Percentiles rank a stretch among this genome's conserved stretches.
These are phyloP conservation scores for Cordyceps javanica DNA, from an alignment of 2,329 filamentous ascomycete genomes.

Conservation along the genomic window DNA sequence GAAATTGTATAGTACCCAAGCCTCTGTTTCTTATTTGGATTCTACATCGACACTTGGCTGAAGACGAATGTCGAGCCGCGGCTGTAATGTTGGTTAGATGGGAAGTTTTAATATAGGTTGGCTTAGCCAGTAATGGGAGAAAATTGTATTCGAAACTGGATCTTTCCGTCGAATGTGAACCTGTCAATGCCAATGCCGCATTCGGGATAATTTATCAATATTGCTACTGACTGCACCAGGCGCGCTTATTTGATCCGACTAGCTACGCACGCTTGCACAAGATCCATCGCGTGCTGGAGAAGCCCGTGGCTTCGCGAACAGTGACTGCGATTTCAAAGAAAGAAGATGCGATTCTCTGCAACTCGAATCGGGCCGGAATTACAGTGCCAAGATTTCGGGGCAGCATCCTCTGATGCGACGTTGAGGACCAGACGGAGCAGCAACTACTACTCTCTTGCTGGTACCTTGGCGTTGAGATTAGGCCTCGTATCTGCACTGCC, in stretches of 20 bases:
- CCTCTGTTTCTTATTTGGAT: constrained; percentile 5
- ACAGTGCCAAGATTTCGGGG: not conserved
- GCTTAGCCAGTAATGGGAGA: constrained; percentile 12
- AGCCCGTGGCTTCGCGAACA: too few species aligned
- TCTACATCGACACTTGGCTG: not conserved
- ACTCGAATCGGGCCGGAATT: not conserved
- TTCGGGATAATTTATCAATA: too few species aligned
- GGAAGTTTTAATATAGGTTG: constrained; percentile 12
- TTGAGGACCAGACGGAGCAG: not conserved
- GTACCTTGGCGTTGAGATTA: not conserved
- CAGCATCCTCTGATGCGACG: not conserved
- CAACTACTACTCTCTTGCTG: not conserved
- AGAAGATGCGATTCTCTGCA: not conserved
- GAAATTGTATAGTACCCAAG: constrained; percentile 13
- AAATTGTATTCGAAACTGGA: not conserved
- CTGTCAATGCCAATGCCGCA: too few species aligned
- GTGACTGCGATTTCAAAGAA: too few species aligned
- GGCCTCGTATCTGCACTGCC: not conserved
- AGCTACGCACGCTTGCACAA: too few species aligned
- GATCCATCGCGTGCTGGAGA: too few species aligned
- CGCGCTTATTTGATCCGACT: too few species aligned
- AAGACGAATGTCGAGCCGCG: not conserved
- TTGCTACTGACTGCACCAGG: too few species aligned
- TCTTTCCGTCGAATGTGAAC: not conserved
- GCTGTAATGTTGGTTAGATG: constrained; percentile 7